phyloP scores from a whole-genome alignment of 2,329 filamentous ascomycete species.

The Trichoderma arundinaceum region DNA sequence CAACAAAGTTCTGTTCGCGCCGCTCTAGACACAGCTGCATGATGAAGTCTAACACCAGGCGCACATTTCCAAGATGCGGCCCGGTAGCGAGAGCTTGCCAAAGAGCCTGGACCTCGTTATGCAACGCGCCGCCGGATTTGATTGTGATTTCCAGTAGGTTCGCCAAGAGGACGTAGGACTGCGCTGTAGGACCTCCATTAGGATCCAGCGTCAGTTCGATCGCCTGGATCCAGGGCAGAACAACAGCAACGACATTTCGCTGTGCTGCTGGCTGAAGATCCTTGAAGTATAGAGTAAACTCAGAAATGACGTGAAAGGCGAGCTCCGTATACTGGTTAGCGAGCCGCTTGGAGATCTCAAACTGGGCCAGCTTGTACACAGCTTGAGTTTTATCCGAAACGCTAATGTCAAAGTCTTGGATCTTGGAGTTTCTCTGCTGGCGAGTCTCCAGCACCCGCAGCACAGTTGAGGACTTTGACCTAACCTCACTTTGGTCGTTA shows the following conservation, averaged over 20 bases:
- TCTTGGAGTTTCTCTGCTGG: constrained; percentile 78
- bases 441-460: constrained; percentile 82
- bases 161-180: constrained; percentile 91
- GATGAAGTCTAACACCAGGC: constrained; percentile 93
- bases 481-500: constrained; percentile 85
- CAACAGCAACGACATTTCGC: constrained; percentile 90
- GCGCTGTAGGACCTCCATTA: constrained; percentile 85
- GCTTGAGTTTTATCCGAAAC: constrained; percentile 98
- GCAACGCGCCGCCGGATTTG: constrained; percentile 82
- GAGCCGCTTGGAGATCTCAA: constrained; percentile 90
- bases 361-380: constrained; percentile 96
- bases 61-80: constrained; percentile 90
- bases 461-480: constrained; percentile 84
- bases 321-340: constrained; percentile 87
- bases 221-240: constrained; percentile 94
- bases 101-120: constrained; percentile 95
- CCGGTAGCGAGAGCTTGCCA: constrained; percentile 97
- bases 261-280: constrained; percentile 82
- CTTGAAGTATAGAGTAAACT: constrained; percentile 93
- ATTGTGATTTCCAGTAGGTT: constrained; percentile 97
- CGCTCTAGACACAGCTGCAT: constrained; percentile 92
- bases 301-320: constrained; percentile 93
- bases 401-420: constrained; percentile 97
- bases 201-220: constrained; percentile 92
- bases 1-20: constrained; percentile 96